Evolutionary conservation across 2,329 filamentous ascomycete species (phyloP).

Genomic region (Rhynchosporium agropyri): DNA sequence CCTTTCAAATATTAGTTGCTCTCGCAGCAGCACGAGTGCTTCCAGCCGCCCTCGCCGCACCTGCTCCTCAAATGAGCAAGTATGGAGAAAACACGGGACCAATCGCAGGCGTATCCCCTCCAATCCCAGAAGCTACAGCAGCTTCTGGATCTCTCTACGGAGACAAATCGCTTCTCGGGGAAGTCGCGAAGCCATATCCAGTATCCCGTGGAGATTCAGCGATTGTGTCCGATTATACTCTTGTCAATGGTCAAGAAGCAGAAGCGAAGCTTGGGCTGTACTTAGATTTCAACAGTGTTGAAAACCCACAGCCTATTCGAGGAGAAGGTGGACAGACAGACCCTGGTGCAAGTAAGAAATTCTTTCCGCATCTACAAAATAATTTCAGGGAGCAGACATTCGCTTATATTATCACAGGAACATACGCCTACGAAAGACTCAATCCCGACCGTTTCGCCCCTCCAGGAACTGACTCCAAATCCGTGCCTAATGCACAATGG

Average conservation of each 20-base stretch:
- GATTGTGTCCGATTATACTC: slow-evolving; percentile 45
- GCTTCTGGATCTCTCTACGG: slow-evolving; percentile 48
- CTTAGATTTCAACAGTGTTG: slow-evolving; percentile 55
- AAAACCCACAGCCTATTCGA: slow-evolving; percentile 57
- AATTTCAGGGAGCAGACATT: neutral
- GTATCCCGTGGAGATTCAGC: slow-evolving; percentile 46
- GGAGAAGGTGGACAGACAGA: slow-evolving; percentile 52
- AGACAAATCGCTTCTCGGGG: slow-evolving; percentile 46
- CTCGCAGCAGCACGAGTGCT: slow-evolving; percentile 24
- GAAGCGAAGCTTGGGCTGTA: slow-evolving; percentile 54
- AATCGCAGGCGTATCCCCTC: slow-evolving; percentile 47
- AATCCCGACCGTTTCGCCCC: slow-evolving; percentile 58
- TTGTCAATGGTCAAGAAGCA: slow-evolving; percentile 54
- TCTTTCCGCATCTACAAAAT: neutral
- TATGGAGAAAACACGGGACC: slow-evolving; percentile 49
- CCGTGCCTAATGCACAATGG: slow-evolving; percentile 54
- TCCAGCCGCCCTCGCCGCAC: slow-evolving; percentile 23
- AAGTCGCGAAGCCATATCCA: slow-evolving; percentile 45
- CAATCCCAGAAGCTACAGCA: slow-evolving; percentile 45
- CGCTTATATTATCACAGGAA: slow-evolving; percentile 37
- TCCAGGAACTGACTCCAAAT: slow-evolving; percentile 55
- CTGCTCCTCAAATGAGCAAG: slow-evolving; percentile 41
- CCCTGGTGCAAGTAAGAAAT: slow-evolving; percentile 48
- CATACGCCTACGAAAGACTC: slow-evolving; percentile 53
- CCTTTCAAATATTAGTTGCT: slow-evolving; percentile 4